Evolutionary conservation across 2,329 filamentous ascomycete genomes (phyloP).

Genomic region (Cytospora piceae): DNA sequence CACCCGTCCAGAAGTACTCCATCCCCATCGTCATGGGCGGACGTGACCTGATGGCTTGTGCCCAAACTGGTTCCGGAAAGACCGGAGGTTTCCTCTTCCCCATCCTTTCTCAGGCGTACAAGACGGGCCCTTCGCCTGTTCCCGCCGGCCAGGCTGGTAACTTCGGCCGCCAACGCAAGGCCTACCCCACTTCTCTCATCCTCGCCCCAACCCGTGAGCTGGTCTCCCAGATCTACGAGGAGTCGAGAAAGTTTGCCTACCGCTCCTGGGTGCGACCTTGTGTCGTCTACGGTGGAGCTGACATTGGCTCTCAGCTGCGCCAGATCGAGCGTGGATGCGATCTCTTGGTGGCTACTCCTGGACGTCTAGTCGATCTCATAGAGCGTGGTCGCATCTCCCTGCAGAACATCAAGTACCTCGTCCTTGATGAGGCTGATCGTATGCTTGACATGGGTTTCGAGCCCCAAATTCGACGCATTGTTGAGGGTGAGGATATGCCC

Average conservation of each 20-base stretch:
- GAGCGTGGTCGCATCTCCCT: constrained; percentile 98
- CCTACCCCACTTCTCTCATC: constrained; percentile 94
- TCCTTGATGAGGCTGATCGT: constrained; percentile 98
- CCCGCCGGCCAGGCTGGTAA: constrained; percentile 63
- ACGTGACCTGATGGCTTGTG: constrained; percentile 98
- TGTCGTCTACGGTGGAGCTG: constrained; percentile 98
- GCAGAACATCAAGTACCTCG: constrained; percentile 98
- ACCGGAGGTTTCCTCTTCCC: constrained; percentile 99
- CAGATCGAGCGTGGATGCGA: constrained; percentile 98
- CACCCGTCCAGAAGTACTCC: constrained; percentile 98
- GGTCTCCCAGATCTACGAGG: constrained; percentile 97
- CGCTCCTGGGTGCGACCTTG: constrained; percentile 98
- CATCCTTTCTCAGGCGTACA: constrained; percentile 96
- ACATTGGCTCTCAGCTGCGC: constrained; percentile 96
- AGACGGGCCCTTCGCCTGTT: constrained; percentile 76
- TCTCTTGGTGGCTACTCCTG: constrained; percentile 93
- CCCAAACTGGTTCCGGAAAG: constrained; percentile 99
- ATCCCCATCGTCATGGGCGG: constrained; percentile 98
- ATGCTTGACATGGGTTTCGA: constrained; percentile 99
- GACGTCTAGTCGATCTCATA: constrained; percentile 95
- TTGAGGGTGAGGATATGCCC: constrained; percentile 98
- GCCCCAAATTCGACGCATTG: constrained; percentile 97
- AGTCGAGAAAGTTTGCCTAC: constrained; percentile 97
- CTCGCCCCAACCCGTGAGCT: constrained; percentile 96
- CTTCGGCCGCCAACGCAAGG: constrained; percentile 94